These are phyloP conservation scores for Podospora pseudocomata DNA, from an alignment of 495 filamentous ascomycete species.

Conservation along the genomic window DNA sequence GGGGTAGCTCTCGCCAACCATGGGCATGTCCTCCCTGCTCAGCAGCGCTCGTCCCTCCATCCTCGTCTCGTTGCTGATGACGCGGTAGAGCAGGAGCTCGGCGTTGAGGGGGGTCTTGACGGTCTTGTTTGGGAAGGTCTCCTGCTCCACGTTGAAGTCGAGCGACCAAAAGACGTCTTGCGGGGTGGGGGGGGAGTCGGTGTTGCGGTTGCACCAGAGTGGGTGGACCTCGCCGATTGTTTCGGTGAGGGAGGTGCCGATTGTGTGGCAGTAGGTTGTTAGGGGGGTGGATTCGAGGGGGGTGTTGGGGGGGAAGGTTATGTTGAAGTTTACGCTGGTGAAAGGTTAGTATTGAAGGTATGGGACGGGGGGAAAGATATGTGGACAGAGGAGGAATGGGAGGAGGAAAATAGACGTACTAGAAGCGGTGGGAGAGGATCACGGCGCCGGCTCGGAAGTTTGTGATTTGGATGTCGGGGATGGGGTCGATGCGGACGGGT, in stretches of 20 bases:
- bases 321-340: constrained; percentile 27
- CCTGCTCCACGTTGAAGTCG: constrained; percentile 3
- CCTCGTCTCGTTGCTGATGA: not conserved
- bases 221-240: constrained; percentile 16
- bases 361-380: not conserved
- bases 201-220: constrained; percentile 20
- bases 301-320: constrained; percentile 12
- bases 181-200: constrained; percentile 1
- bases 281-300: not conserved
- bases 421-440: constrained; percentile 26
- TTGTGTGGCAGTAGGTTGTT: constrained; percentile 16
- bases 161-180: constrained; percentile 25
- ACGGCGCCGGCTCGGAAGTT: constrained; percentile 25
- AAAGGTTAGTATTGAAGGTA: too few relatives aligned
- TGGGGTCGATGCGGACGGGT: not conserved
- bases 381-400: not conserved
- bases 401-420: constrained; percentile 12
- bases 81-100: not conserved
- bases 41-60: constrained; percentile 1
- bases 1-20: constrained; percentile 18
- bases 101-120: not conserved
- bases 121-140: not conserved
- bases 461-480: constrained; percentile 24
- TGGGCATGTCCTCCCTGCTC: constrained; percentile 3
- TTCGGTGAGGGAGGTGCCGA: constrained; percentile 25